Evolutionary conservation across 169 alveolate genomes (phyloP), one percentile per base, ranked within the genome.

Genomic region (Ichthyophthirius multifiliis): DNA sequence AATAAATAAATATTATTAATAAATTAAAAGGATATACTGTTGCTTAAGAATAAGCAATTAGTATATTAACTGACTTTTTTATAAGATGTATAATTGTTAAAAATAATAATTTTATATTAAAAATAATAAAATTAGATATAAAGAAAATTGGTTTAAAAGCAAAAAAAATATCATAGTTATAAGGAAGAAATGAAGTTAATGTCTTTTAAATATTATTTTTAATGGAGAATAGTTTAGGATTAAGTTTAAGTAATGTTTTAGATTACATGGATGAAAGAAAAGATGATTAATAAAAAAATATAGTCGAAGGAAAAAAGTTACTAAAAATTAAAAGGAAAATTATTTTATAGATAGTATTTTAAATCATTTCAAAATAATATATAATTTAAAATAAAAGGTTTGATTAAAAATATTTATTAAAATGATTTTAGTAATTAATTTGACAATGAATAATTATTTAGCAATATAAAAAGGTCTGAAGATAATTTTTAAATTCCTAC

Each of bases 161-260:
- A 10, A 55, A 55, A 55, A 55, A 39, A 55, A 55, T 55, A 13
- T 27, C 71, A 10, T 55, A 55, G 18, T 27, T 55, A 9, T 16
- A 55, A 23, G 71, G 71, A 55, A 55, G 71, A 55, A 55, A 55
- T 55, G 71, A 55, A 55, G 31, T 39, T 15, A 55, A 55, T 55
- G 31, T 55, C 2, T 55, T 55, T 55, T 55, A 55, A 27, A 27
- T 55, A 23, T 23, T 55, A 1, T 55, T 55, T 23, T 34, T 27
- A 27, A 39, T 55, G 12, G 71, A 55, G 9, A 55, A 34, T 27
- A 55, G 31, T 23, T 27, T 55, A 39, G 31, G 31, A 23, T 27
- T 55, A 1, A 55, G 43, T 15, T 9, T 55, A 10, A 55, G 31
- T 7, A 55, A 39, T 39, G 31, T 55, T 27, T 23, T 55, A 10